Base-by-base conservation (phyloP, 225 moss, liverwort and hornwort genomes). In the Takakia lepidozioides region DNA sequence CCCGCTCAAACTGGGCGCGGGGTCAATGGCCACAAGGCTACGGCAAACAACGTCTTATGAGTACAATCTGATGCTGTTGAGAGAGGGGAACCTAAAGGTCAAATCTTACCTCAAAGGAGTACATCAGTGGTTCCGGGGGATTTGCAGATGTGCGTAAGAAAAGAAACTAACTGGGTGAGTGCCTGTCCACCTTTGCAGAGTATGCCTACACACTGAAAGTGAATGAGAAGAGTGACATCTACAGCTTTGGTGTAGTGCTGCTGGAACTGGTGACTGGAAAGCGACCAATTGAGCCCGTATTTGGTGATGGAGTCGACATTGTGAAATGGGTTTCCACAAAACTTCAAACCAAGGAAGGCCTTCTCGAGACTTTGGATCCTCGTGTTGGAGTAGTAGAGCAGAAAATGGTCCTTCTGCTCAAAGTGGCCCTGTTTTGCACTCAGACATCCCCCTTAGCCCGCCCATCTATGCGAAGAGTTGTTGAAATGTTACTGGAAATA, bases 161-260 rank as follows among this genome's bases (percentile, higher is more conserved):
- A n/a, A n/a, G n/a, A n/a, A n/a, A n/a, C n/a, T n/a, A n/a, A n/a
- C n/a, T n/a, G n/a, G n/a, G n/a, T n/a, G n/a, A n/a, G n/a, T n/a
- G n/a, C n/a, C n/a, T n/a, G n/a, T n/a, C n/a, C n/a, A n/a, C n/a
- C n/a, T 23, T 2, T 45, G 59, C 68, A 75, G 75, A 79, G 40
- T 83, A 83, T 52, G 72, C 75, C 7, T 84, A 75, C 1, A 84
- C 80, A 17, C 35, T 76, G 21, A 72, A 80, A 8, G 70, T 84
- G 17, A 67, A 80, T 54, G 84, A 84, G 52, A 84, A 84, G 34
- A 84, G 80, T 1, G 84, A 84, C 1, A 25, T 84, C 0, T 84
- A 73, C 0, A 84, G 75, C 44, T 84, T 84, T 62, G 84, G 84
- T 4, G 72, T 80, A 3, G 76, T 84, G 1, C 63, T 84, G 40